phyloP scores from a whole-genome alignment of 1,284 basidiomycete genomes.

The Jaminaea rosea region DNA sequence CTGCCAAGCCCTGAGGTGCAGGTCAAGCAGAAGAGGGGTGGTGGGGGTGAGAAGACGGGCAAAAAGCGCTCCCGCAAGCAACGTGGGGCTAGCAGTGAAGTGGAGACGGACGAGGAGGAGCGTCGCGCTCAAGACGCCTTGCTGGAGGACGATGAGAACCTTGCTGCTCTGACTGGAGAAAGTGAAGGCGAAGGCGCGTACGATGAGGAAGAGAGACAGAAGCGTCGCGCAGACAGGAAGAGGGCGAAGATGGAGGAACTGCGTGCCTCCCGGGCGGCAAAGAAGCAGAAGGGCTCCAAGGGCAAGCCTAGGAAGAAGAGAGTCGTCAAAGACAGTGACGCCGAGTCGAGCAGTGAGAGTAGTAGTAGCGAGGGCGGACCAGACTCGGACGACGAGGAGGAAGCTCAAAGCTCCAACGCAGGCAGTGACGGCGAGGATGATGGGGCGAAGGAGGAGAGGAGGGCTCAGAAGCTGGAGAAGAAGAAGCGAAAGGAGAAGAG shows the following conservation, averaged over 20 bases:
- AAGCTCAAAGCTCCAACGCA: too few species aligned
- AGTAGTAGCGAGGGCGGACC: too few species aligned
- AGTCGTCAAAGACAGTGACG: neutral
- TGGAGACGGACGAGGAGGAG: constrained; percentile 2
- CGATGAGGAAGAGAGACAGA: neutral
- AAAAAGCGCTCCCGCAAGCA: constrained; percentile 9
- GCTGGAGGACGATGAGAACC: neutral
- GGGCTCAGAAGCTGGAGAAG: too few species aligned
- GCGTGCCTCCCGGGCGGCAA: neutral
- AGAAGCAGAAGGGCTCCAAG: neutral
- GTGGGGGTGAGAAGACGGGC: constrained; percentile 14
- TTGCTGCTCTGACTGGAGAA: neutral
- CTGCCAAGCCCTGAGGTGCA: constrained; percentile 25
- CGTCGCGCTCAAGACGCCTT: neutral
- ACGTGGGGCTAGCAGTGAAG: neutral
- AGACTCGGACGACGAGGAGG: too few species aligned
- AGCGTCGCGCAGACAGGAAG: neutral
- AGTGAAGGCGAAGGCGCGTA: neutral
- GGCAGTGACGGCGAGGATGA: too few species aligned
- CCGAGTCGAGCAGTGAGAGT: too few species aligned
- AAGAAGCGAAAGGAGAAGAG: too few species aligned
- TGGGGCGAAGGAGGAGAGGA: too few species aligned
- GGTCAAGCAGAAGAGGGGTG: constrained; percentile 19
- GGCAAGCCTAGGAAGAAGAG: neutral
- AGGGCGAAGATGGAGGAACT: constrained; percentile 1